A percentile compares a stretch with the other conserved stretches of the same genome.
These are phyloP conservation scores for Rhizopogon vesiculosus DNA, from an alignment of 768 basidiomycete species.

Conservation along the genomic window DNA sequence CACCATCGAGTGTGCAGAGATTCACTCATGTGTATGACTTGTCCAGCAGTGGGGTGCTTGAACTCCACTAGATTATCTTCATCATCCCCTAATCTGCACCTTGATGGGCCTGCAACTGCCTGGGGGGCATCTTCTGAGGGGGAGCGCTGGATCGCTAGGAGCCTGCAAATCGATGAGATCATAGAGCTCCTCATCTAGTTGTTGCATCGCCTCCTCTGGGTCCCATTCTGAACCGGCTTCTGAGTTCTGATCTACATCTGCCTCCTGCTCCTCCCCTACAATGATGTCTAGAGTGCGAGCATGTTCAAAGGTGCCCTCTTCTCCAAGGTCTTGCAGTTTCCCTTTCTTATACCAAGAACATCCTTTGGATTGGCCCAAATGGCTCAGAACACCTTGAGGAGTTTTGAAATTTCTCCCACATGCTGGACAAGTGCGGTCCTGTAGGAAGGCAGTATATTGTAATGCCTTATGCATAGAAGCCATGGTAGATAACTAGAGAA, in stretches of 20 bases:
- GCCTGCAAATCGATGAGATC: neutral
- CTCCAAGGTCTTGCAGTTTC: neutral
- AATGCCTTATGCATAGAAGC: no score
- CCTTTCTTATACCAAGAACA: slow-evolving; percentile 1
- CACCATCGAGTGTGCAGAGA: no score
- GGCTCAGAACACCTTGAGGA: neutral
- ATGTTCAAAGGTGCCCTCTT: no score
- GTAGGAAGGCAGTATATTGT: no score
- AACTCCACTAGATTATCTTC: no score
- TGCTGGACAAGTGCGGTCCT: neutral
- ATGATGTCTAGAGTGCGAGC: no score
- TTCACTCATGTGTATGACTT: no score
- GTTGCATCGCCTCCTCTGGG: neutral
- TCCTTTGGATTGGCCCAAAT: neutral
- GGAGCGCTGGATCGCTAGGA: neutral
- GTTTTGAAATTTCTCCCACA: neutral
- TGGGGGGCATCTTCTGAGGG: neutral
- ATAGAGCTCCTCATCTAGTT: neutral
- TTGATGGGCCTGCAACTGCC: no score
- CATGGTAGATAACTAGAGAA: no score
- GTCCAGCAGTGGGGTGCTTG: no score
- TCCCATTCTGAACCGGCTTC: neutral
- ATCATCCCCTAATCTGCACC: no score
- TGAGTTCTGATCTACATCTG: neutral
- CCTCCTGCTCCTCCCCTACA: no score